Base-by-base conservation (phyloP, 2,329 filamentous ascomycete species). In the Coniochaeta hoffmannii region DNA sequence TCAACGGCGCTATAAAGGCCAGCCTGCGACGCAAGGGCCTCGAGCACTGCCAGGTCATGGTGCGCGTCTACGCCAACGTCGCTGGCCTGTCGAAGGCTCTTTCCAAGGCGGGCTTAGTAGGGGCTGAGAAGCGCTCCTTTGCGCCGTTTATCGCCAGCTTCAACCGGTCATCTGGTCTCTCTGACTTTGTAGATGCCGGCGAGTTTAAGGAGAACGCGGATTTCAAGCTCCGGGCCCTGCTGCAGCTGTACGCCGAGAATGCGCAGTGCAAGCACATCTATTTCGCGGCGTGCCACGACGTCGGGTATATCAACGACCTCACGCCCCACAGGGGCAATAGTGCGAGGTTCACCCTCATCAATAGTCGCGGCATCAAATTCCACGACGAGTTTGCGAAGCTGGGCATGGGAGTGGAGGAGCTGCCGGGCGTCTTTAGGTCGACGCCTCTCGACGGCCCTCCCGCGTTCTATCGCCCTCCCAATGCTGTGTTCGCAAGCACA, bases 201-300 rank as follows among this genome's bases (percentile, higher is more conserved):
- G 78, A 82, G 58, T 74, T 80, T 34, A 84, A 85, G 62, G 80
- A 83, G 60, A 79, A 78, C 30, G 78, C 79, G 28, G 79, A 81
- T 61, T 80, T 78, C 63, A 87, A 87, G 65, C 74, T 87, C 54
- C 74, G 80, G 63, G 80, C 64, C 44, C 57, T 68, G 56, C 63
- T 75, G 10, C 70, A 73, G 5, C 70, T 84, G 1, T 83, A 82
- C 58, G 76, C 74, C 32, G 77, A 83, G 49, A 82, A 81, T 60
- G 69, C 74, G 3, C 80, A 85, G 62, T 87, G 84, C 70, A 82
- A 80, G 60, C 83, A 85, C 63, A 82, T 87, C 34, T 81, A 80
- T 62, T 81, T 85, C 56, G 84, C 81, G 5, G 82, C 77, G 36
- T 86, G 83, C 61, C 82, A 86, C 60, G 80, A 86, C 60, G 72